Evolutionary conservation across 805 yeast genomes (phyloP), one percentile per base, ranked within the genome.

Genomic region (Blastobotrys mokoenaii): DNA sequence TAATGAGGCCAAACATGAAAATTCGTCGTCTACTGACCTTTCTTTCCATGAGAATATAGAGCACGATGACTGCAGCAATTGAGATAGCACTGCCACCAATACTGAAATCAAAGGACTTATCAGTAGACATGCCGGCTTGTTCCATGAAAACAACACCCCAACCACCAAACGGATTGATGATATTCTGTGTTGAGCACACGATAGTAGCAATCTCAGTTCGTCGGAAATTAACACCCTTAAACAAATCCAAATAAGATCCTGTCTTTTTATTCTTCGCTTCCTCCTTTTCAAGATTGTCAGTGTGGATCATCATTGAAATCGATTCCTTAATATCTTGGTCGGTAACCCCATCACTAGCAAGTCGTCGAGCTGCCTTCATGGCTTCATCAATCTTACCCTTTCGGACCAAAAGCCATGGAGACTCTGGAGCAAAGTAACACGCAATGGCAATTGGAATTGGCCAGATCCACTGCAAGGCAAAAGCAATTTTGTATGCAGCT

Each of bases 381-480:
- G 82, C 82, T 10, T 71, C 70, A 0, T 62, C 64, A 16, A 57
- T 38, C 45, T 59, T 61, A 2, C 69, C 71, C 49, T 66, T 65
- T 45, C 69, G 67, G 2, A 72, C 69, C 40, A 75, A 58, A 74
- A 77, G 77, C 72, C 76, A 72, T 25, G 82, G 82, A 8, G 78
- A 72, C 46, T 77, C 82, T 7, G 63, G 63, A 9, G 82, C 82
- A 33, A 77, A 71, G 41, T 20, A 38, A 14, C 16, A 10, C 6
- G 20, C 29, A 40, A 40, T 32, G 12, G 20, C 14, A 12, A 40
- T 77, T 12, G 69, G 55, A 6, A 79, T 74, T 4, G 79, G 75
- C 79, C 79, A 78, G 2, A 67, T 61, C 82, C 82, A 78, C 60
- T 78, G 83, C 11, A 77, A 47, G 2, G 77, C 81, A 55, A 73